Evolutionary conservation across 148 eudicot species (phyloP), one percentile per base, ranked within the genome.

Genomic region (Vaccinium corymbosum): DNA sequence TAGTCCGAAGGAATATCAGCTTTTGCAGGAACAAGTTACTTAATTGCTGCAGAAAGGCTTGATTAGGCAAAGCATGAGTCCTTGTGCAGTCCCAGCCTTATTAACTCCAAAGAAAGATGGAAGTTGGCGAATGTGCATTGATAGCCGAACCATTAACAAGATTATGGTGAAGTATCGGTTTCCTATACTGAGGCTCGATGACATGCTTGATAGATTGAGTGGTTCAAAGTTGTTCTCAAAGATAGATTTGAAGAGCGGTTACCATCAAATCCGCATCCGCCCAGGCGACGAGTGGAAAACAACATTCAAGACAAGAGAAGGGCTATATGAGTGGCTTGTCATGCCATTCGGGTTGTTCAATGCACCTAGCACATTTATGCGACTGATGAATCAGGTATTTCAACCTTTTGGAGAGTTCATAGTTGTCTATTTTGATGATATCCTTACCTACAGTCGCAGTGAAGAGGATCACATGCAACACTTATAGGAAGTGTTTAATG

Each of bases 311-410:
- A 83, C n/a, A 1, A 59, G 27, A 9, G 20, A 83, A 52, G 3
- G 76, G 81, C n/a, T 83, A 10, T 83, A 59, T n/a, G 75, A 64
- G 42, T 83, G 83, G 83, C 14, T 80, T 17, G 73, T 80, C 1
- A 80, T 61, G 73, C 74, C 74, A 52, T 52, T 52, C 14, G 15
- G 3, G 0, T 2, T 52, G 55, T 52, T 15, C 16, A 52, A 52
- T 11, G 74, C 85, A 2, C 81, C 85, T 0, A 76, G 76, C 20
- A 79, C 78, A 1, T 84, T 84, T 15, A 78, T 66, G 22, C 29
- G 32, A 20, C 5, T 62, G 1, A 77, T 64, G 48, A 78, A 1
- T 19, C 57, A 29, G 11, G 35, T 83, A 32, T 38, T 83, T 6
- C 49, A 56, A 11, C 25, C 82, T 50, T 20, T 76, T 49, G 55